Evolutionary conservation across 495 filamentous ascomycete genomes (phyloP).

Genomic region (Pseudoneurospora amorphoporcata): DNA sequence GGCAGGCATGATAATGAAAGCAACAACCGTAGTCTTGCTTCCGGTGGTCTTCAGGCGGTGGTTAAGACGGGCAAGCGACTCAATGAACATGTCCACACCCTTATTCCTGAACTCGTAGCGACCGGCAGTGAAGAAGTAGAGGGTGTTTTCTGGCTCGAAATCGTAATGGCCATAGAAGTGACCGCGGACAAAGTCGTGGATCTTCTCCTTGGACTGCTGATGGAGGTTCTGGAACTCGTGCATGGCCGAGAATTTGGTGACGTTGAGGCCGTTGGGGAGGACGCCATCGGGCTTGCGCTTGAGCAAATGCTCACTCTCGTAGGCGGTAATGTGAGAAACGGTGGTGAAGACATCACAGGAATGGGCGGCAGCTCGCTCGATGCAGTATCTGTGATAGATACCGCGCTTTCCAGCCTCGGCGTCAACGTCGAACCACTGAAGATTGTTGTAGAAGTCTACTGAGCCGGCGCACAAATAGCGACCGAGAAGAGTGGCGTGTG

Average conservation of each 20-base stretch:
- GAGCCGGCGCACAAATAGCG: constrained; percentile 95
- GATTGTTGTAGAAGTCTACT: constrained; percentile 98
- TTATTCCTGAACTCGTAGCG: constrained; percentile 98
- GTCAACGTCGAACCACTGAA: constrained; percentile 94
- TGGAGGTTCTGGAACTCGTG: constrained; percentile 99
- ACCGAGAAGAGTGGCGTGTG: constrained; percentile 88
- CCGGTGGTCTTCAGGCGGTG: constrained; percentile 75
- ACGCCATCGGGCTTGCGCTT: constrained; percentile 98
- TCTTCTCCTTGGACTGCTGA: constrained; percentile 91
- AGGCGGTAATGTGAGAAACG: constrained; percentile 96
- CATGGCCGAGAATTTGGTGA: constrained; percentile 96
- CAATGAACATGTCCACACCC: constrained; percentile 98
- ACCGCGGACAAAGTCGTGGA: constrained; percentile 94
- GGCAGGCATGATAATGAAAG: constrained; percentile 97
- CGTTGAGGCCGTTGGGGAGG: constrained; percentile 90
- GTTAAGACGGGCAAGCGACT: constrained; percentile 87
- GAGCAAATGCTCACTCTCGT: constrained; percentile 92
- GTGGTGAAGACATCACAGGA: constrained; percentile 95
- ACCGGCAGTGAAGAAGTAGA: constrained; percentile 97
- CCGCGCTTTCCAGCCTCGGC: constrained; percentile 94
- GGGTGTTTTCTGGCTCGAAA: constrained; percentile 88
- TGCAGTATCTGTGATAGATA: constrained; percentile 98
- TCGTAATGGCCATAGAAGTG: constrained; percentile 99
- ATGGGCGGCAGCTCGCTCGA: constrained; percentile 87
- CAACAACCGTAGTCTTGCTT: constrained; percentile 93